Evolutionary conservation across 139 green algal species (phyloP), one percentile per base, ranked within the genome.

Genomic region (Closterium sp.): DNA sequence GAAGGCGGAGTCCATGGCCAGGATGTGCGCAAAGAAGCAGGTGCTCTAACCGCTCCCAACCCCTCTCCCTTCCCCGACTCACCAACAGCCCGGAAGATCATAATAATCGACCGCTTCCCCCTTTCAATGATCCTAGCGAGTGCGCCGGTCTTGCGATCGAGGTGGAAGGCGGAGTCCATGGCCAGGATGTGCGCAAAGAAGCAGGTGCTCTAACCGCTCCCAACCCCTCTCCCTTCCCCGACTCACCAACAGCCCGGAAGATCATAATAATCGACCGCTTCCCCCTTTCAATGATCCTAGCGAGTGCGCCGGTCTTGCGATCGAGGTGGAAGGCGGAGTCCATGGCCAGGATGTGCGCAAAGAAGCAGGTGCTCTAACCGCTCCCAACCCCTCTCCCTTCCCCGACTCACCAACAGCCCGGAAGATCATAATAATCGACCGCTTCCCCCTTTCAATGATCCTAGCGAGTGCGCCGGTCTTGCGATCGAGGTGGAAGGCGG

Each of bases 341-440:
- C 45, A 99, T 92, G 70, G 95, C 92, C 38, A 98, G 95, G 30
- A 99, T 96, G 93, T 99, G 97, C 27, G 89, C 88, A 86, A 99
- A 98, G 21, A 96, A 97, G 92, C n/a, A n/a, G n/a, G n/a, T n/a
- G n/a, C n/a, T n/a, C n/a, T n/a, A n/a, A n/a, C n/a, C n/a, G n/a
- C n/a, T n/a, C n/a, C n/a, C n/a, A n/a, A 70, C 45, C 45, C 45
- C 45, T 19, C 45, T 19, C 45, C 45, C 45, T 19, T 1, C 45
- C 9, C 45, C 11, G 7, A 19, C 96, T 4, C 84, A 94, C 92
- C 92, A 70, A 98, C 94, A 2, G 97, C 96, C 1, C 97, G 93
- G 94, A 99, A 99, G n/a, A 99, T 96, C 94, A 98, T 98, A 70
- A 96, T 96, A n/a, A 99, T 96, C 92, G 93, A 96, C 30, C 98